Base-by-base conservation (phyloP, 805 yeast genomes). In the Candida nemodendra region DNA sequence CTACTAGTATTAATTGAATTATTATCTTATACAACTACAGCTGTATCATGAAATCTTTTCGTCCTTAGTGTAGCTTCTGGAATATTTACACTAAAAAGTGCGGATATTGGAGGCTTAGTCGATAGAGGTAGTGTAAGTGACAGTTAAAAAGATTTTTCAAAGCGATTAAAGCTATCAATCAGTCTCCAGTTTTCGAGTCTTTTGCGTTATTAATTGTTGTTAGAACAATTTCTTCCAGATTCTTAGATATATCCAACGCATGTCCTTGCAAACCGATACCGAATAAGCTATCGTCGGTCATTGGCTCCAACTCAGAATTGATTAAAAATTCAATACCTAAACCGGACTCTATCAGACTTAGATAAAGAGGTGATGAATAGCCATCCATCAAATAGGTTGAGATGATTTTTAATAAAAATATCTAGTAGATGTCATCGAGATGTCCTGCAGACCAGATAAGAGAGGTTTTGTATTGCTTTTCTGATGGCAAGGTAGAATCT, bases 301-400 rank as follows among this genome's bases (percentile, higher is more conserved):
- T 79, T 2, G 84, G 73, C 42, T 91, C 97, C 38, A 87, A 68
- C 1, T 99, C 99, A 0, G 95, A 71, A 56, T 93, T 93, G 5
- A 88, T 84, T 0, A 91, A 68, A 55, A 81, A 93, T 47, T 93
- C 97, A 35, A 85, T 77, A 28, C 93, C 98, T 23, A 81, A 56
- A 1, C 91, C 93, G 1, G 84, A 64, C 59, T 93, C 99, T 38
- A 93, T 84, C 39, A 93, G 67, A n/a, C 77, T 76, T 60, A 89
- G 87, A 61, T 90, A 87, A 38, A 93, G 69, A 5, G 95, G 91
- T 4, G 98, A 83, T 9, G 93, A 84, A 55, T 91, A 98, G 2
- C 98, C 98, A 56, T 87, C 96, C 48, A 82, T 76, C 23, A 93
- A 66, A 36, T 93, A 65, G 18, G 81, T 75, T 15, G 85, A 77